phyloP scores from a whole-genome alignment of 495 filamentous ascomycete genomes.

The Annulohypoxylon moriforme region DNA sequence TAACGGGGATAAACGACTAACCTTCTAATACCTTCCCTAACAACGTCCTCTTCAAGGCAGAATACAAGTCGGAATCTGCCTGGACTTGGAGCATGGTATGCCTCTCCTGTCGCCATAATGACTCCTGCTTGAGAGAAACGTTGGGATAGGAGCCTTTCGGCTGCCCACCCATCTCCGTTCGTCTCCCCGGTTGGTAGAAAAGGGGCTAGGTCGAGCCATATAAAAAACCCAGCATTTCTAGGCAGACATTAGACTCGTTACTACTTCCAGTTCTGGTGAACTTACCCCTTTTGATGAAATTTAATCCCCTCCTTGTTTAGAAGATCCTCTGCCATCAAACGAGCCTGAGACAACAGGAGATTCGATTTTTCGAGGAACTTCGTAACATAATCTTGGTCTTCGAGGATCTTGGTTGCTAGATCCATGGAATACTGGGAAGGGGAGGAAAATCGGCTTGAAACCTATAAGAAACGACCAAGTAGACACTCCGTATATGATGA shows the following conservation, averaged over 20 bases:
- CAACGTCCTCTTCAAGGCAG: conserved; percentile 50
- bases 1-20: conserved; percentile 29
- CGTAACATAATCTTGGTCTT: conserved; percentile 59
- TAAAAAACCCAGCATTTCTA: conserved; percentile 68
- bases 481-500: background rate
- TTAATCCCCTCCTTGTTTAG: conserved; percentile 55
- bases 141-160: conserved; percentile 50
- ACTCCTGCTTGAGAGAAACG: conserved; percentile 56
- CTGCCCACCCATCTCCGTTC: conserved; percentile 43
- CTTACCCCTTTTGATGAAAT: conserved; percentile 48
- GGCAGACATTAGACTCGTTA: conserved; percentile 11
- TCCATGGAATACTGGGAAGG: conserved; percentile 59
- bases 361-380: conserved; percentile 58
- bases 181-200: conserved; percentile 37
- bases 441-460: conserved; percentile 56
- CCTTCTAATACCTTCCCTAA: conserved; percentile 60
- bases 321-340: conserved; percentile 51
- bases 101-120: conserved; percentile 56
- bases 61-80: conserved; percentile 68
- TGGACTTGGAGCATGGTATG: conserved; percentile 58
- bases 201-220: conserved; percentile 67
- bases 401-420: conserved; percentile 58
- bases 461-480: background rate
- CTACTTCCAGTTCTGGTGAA: background rate
- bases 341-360: conserved; percentile 51